Base-by-base conservation (phyloP, 345 rosid species). In the Gossypium ekmanianum region DNA sequence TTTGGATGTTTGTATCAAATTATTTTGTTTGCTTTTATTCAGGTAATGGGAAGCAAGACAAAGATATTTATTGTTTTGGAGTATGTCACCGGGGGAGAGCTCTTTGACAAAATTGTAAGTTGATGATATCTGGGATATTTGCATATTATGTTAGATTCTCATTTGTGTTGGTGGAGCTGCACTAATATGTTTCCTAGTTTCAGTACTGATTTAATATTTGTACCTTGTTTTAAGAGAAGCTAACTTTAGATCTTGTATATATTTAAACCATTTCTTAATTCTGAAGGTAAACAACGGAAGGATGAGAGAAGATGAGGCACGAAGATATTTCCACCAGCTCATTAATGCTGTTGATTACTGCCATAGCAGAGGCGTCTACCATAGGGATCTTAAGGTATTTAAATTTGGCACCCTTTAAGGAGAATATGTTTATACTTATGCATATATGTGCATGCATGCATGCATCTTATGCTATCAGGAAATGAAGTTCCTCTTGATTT, bases 341-440 rank as follows among this genome's bases (percentile, higher is more conserved):
- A 86, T 95, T 57, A 88, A 95, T 84, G 93, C 89, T 41, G 94
- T 95, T 66, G 99, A 95, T 80, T 95, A 91, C 75, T 95, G 99
- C 81, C 99, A 95, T 80, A 95, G 98, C 75, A 86, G 99, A 84
- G 99, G 99, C 72, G 99, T 95, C 55, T 95, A 86, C 81, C 99
- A 95, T 74, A 88, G 99, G 84, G 99, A 95, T 76, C 91, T 95
- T 43, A 95, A 95, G 97, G 99, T 94, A 78, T 64, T 68, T 48
- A 16, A 73, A 44, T 41, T 43, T 72, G 54, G 24, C 29, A 59
- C 14, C 10, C 73, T 62, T 11, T 56, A 66, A 47, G 67, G 44
- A 62, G 22, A 51, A 24, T 56, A 50, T 43, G 20, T 64, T 27
- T 68, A 20, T 66, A 20, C 34, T 20, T 45, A 12, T 26, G 9